Base-by-base conservation (phyloP, 225 moss, liverwort and hornwort species). In the Neckera pumila region DNA sequence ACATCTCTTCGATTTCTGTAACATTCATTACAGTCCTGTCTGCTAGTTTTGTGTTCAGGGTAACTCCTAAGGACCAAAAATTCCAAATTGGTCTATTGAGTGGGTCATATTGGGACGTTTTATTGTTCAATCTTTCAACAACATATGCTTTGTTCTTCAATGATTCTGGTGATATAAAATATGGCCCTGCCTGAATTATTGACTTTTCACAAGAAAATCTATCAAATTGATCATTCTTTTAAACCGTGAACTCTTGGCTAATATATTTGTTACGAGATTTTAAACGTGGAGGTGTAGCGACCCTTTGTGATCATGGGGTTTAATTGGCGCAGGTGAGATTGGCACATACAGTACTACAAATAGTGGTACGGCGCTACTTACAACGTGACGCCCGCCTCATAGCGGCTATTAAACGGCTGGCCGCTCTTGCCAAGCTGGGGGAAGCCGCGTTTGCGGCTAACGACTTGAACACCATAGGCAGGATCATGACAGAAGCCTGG, bases 361-460 rank as follows among this genome's bases (percentile, higher is more conserved):
- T 87, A 84, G 96, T 96, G 69, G 96, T 96, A 45, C 92, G 93
- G 12, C 95, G 96, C 69, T 96, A 96, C 85, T 75, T 96, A 47
- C 96, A 96, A 81, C 93, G 94, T 40, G 96, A 96, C 84, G 87
- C 89, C 17, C 93, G 90, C 58, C 90, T 96, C 77, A 89, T 94
- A 45, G 86, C 91, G 22, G 90, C 91, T 15, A 90, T 96, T 33
- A 85, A 90, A n/a, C 91, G 93, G 19, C 92, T 96, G 59, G 90
- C 90, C 40, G 89, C 84, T 30, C 92, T 96, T 70, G 96, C 96
- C 53, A 91, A 84, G 86, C 83, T 80, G 7, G 96, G 93, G 62
- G 91, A 91, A 84, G 92, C 87, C 38, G 91, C 94, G 10, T 92
- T 96, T 53, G 91, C 92, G 15, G 89, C 90, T 22, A 92, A 90